Base-by-base conservation (phyloP, 108 stramenopile genomes). In the Nitzschia sp. region DNA sequence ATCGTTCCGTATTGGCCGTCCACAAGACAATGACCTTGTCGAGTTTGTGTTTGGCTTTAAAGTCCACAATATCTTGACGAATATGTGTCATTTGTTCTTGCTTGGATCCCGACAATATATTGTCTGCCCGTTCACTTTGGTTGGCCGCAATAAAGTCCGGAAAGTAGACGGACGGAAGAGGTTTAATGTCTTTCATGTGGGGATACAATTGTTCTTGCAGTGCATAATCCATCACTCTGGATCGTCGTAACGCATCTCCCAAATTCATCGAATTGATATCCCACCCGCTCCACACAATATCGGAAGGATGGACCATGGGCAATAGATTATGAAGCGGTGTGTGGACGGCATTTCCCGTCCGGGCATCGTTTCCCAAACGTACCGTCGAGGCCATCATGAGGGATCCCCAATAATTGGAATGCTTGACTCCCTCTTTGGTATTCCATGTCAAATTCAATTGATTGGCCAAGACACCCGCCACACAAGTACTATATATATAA, bases 1-100 rank as follows among this genome's bases (percentile, higher is more conserved):
- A 99, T 28, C 98, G 94, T 68, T 99, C 98, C 16, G 98, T 99
- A 82, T 97, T 99, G 79, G 98, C 98, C 27, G 98, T 97, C 98
- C 98, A 99, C 52, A 98, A 75, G 13, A 99, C 63, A 58, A 98
- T 91, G 26, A 98, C 96, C 77, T 97, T 91, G 72, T 99, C 96
- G 31, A 98, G 78, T 6, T 69, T 65, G 68, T 97, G 87, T 38
- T 80, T 70, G 35, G 64, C 56, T 73, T 97, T 97, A 79, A 99
- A 99, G 38, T 94, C 87, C 1, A 82, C 83, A 81, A 99, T 99
- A 76, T 99, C 88, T 66, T 86, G 68, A 26, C 96, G 96, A 36
- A 98, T 76, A 44, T 83, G 72, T 52, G 96, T 96, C 91, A 99
- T 82, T 69, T 97, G 96, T 78, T 96, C 91, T 72, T 92, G 85